Evolutionary conservation across 768 basidiomycete genomes (phyloP).

Genomic region (Baorangia bicolor): DNA sequence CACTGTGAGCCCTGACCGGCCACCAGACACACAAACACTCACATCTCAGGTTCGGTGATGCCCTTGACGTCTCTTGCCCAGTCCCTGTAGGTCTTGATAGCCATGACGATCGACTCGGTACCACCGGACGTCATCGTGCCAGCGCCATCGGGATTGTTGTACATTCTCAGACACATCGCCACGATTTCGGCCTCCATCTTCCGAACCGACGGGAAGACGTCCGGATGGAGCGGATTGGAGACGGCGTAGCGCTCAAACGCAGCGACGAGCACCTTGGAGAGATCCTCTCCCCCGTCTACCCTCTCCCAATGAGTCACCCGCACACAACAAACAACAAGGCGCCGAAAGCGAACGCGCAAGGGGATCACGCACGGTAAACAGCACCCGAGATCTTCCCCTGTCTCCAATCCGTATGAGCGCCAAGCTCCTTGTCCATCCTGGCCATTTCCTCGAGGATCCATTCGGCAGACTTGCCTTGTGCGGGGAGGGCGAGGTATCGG

Average conservation of each 20-base stretch:
- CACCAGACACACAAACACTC: constrained; percentile 23
- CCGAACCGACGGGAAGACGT: constrained; percentile 87
- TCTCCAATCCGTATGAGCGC: constrained; percentile 51
- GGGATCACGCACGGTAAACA: constrained; percentile 67
- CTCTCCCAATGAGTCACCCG: neutral
- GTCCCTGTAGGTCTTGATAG: constrained; percentile 90
- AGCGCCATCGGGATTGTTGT: constrained; percentile 80
- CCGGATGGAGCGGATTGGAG: constrained; percentile 90
- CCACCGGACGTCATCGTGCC: constrained; percentile 95
- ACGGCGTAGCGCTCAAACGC: constrained; percentile 83
- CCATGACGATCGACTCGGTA: constrained; percentile 96
- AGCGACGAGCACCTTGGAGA: constrained; percentile 73
- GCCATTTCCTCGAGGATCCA: constrained; percentile 82
- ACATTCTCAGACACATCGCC: constrained; percentile 82
- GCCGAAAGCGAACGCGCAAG: neutral
- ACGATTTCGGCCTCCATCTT: constrained; percentile 99
- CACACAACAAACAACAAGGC: too few species aligned
- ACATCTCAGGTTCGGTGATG: constrained; percentile 93
- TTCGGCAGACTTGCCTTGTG: constrained; percentile 58
- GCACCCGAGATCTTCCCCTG: constrained; percentile 80
- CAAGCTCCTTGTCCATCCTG: constrained; percentile 66
- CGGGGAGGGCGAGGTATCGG: constrained; percentile 66
- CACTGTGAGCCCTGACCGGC: neutral
- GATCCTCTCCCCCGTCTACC: constrained; percentile 78
- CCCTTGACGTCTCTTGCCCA: constrained; percentile 87